These are phyloP conservation scores for Phycomyces blakesleeanus DNA, from an alignment of 192 early-diverging fungal species.

Conservation along the genomic window DNA sequence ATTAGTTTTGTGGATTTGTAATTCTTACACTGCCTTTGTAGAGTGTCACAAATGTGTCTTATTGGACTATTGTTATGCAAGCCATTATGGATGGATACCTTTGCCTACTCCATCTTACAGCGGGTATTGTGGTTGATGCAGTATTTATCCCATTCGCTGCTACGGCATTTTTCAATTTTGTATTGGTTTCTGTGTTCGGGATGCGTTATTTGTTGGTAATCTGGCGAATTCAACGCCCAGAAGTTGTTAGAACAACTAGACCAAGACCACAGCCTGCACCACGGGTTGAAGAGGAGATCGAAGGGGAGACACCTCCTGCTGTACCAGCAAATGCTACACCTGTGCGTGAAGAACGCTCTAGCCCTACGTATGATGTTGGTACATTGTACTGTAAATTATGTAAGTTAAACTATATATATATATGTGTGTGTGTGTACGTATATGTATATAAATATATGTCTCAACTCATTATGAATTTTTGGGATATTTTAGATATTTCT, in stretches of 20 bases:
- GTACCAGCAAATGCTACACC: constrained; percentile 3
- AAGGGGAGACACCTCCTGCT: background rate
- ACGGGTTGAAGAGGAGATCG: background rate
- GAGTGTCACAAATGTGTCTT: constrained; percentile 64
- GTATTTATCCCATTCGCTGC: constrained; percentile 58
- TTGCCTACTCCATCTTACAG: constrained; percentile 59
- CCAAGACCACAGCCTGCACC: constrained; percentile 30
- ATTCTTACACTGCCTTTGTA: constrained; percentile 3
- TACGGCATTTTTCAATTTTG: constrained; percentile 61
- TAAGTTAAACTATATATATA: constrained; percentile 41
- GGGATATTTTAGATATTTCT: constrained; percentile 47
- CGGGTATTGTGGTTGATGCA: constrained; percentile 46
- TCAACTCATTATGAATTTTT: too few species aligned
- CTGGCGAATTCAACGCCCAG: constrained; percentile 64
- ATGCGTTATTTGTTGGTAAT: constrained; percentile 71
- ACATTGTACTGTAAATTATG: constrained; percentile 57
- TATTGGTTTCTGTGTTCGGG: constrained; percentile 62
- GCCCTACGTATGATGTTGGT: constrained; percentile 39
- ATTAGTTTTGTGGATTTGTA: background rate
- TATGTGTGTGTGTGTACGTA: background rate
- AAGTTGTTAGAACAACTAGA: constrained; percentile 37
- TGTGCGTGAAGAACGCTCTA: constrained; percentile 20
- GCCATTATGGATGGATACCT: constrained; percentile 63
- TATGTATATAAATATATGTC: too few species aligned
- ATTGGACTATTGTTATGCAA: constrained; percentile 58